Base-by-base conservation (phyloP, 495 filamentous ascomycete genomes). In the Penicillium canescens region DNA sequence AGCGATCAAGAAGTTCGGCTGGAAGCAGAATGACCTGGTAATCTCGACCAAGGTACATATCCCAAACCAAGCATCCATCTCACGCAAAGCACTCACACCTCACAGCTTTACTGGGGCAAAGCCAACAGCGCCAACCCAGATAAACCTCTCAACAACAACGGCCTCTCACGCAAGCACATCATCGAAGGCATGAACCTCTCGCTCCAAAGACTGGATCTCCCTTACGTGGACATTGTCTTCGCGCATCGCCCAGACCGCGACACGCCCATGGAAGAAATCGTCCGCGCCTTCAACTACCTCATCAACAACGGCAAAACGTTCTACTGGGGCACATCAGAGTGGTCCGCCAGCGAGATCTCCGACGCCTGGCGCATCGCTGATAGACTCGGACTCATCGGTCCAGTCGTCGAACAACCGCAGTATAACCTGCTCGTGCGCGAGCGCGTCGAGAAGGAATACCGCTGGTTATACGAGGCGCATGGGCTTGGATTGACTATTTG, bases 261-360 rank as follows among this genome's bases (percentile, higher is more conserved):
- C 38, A 94, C 91, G 0, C 91, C 91, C 3, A 93, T 95, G 78
- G 88, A 92, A 65, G 91, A 96, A 70, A 83, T 83, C 34, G 91
- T 95, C 34, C 84, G 90, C 50, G 91, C 78, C 40, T 95, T 95
- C 78, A 93, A 92, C 70, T 81, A 90, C 64, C 70, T 87, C 28
- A 91, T 96, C 59, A 77, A 86, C 67, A 80, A 80, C 41, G 87
- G 90, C 38, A 87, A 91, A 74, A 85, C 87, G 20, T 86, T 94
- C 65, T 94, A 95, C 79, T 96, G 91, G 91, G 91, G 91, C 31
- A 95, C 91, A 1, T 90, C 86, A 0, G 89, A 93, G 75, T 95
- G 91, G 91, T 79, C 77, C 51, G 89, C 91, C 7, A 83, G 82
- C 46, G 89, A 96, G 74, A 93, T 96, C 62, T 79, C 82, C 7